Evolutionary conservation across 257 asterid genomes (phyloP), one percentile per base, ranked within the genome.

Genomic region (Solanum bukasovii): DNA sequence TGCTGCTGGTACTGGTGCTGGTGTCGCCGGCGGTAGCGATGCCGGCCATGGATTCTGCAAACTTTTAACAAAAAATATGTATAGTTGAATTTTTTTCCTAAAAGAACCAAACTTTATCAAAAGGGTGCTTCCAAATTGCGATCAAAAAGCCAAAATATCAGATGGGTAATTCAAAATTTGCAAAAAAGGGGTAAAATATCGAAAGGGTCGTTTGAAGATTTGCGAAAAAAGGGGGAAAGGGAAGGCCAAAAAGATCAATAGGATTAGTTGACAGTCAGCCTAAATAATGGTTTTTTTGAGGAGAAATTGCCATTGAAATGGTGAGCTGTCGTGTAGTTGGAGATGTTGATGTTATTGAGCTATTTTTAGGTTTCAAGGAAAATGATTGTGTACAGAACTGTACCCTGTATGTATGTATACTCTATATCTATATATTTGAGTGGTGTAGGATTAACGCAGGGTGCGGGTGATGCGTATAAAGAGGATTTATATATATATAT

Each of bases 1-100:
- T 79, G 63, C 16, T 71, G 88, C 49, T 87, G 42, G n/a, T 78
- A 86, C 65, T 49, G 44, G n/a, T 78, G 91, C 65, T 49, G 82
- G 23, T 59, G 83, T 87, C 25, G 13, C 87, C 42, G 67, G 90
- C 63, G 6, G 85, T 59, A 78, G 56, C 35, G 46, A 85, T 40
- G 33, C 75, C 68, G 86, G 88, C 90, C 88, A 86, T 86, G 10
- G 84, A 34, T 31, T 35, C 49, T 21, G 31, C 21, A 42, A 49
- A 81, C 20, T 46, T 16, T 46, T 16, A 25, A 46, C 65, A 9
- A 79, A 44, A 79, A 7, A 25, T 6, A 13, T 18, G 31, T 67
- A 3, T 21, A 71, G 21, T 29, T 23, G 37, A 72, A 38, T 21
- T 29, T 29, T 27, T 27, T 46, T 5, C 84, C 65, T 52, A 46